Percentiles rank a stretch among this genome's conserved stretches.
phyloP scores from a whole-genome alignment of 2,329 filamentous ascomycete genomes.

The Penicillium psychrosexuale region DNA sequence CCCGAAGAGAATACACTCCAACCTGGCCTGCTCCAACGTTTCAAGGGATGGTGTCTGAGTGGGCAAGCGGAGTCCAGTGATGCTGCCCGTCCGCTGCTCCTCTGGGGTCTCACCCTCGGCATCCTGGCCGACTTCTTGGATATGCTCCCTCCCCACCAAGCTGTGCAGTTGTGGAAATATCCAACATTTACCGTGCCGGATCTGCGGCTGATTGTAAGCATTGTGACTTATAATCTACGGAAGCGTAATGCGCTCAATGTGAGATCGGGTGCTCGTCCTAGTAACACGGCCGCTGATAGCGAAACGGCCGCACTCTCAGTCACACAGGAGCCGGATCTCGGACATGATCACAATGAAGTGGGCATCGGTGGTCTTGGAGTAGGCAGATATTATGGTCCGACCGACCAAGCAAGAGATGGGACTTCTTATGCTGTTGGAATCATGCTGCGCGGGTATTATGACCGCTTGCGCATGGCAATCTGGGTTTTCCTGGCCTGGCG shows the following conservation, averaged over 20 bases:
- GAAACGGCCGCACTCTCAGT: constrained; percentile 35
- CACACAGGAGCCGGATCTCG: constrained; percentile 15
- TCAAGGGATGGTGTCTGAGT: constrained; percentile 28
- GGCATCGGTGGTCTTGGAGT: constrained; percentile 41
- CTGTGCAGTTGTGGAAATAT: constrained; percentile 63
- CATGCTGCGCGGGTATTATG: constrained; percentile 46
- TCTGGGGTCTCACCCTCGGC: constrained; percentile 68
- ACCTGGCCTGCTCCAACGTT: constrained; percentile 25
- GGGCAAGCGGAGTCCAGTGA: constrained; percentile 31
- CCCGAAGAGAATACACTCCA: constrained; percentile 28
- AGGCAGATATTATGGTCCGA: constrained; percentile 32
- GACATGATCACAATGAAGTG: constrained; percentile 34
- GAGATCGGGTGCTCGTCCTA: constrained; percentile 32
- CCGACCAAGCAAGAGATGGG: constrained; percentile 24
- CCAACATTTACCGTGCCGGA: constrained; percentile 66
- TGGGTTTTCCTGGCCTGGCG: constrained; percentile 42
- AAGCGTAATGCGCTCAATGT: constrained; percentile 46
- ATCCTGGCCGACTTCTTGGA: constrained; percentile 67
- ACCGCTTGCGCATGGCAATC: constrained; percentile 39
- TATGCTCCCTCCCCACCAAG: constrained; percentile 61
- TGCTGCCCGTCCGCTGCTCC: constrained; percentile 51
- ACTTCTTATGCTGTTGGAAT: constrained; percentile 40
- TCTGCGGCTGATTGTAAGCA: constrained; percentile 57
- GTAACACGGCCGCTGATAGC: constrained; percentile 31
- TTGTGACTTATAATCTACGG: constrained; percentile 58